Evolutionary conservation across 1,284 basidiomycete species (phyloP).

Genomic region (Puccinia sorghi): DNA sequence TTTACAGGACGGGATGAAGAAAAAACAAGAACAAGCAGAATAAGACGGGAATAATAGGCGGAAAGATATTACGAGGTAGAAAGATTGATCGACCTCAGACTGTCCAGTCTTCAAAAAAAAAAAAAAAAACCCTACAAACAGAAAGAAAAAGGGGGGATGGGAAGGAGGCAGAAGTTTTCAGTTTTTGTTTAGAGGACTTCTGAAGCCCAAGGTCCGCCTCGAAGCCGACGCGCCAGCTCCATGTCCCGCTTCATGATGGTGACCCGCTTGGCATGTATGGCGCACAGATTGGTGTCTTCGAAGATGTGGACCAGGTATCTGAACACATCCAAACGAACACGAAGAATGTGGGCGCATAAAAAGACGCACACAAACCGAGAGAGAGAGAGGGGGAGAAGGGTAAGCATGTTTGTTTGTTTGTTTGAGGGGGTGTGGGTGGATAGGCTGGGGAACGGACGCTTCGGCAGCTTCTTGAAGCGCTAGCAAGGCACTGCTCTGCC

Average conservation of each 20-base stretch:
- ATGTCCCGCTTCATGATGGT: slow-evolving; percentile 98
- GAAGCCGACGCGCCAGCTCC: slow-evolving; percentile 88
- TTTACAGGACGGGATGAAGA: too few species aligned
- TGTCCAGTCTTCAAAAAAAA: too few species aligned
- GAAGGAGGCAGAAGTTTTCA: neutral
- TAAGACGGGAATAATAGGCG: too few species aligned
- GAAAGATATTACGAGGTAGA: too few species aligned
- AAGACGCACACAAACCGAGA: neutral
- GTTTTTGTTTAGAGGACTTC: slow-evolving; percentile 7
- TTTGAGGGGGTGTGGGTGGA: neutral
- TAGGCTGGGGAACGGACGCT: slow-evolving; percentile 64
- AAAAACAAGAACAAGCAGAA: too few species aligned
- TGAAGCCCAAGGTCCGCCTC: slow-evolving; percentile 63
- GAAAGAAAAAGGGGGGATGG: neutral
- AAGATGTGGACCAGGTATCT: slow-evolving; percentile 79
- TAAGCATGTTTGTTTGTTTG: neutral
- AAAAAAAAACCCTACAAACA: neutral
- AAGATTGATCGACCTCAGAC: too few species aligned
- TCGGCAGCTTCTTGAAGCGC: slow-evolving; percentile 94
- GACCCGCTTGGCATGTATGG: slow-evolving; percentile 96
- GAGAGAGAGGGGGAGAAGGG: neutral
- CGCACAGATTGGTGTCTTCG: slow-evolving; percentile 85
- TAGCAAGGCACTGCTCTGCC: slow-evolving; percentile 86
- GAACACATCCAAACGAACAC: neutral
- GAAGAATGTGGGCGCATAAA: neutral